Conservation (phyloP, 257 asterid genomes). For the Solanum megistacrolobum region DNA sequence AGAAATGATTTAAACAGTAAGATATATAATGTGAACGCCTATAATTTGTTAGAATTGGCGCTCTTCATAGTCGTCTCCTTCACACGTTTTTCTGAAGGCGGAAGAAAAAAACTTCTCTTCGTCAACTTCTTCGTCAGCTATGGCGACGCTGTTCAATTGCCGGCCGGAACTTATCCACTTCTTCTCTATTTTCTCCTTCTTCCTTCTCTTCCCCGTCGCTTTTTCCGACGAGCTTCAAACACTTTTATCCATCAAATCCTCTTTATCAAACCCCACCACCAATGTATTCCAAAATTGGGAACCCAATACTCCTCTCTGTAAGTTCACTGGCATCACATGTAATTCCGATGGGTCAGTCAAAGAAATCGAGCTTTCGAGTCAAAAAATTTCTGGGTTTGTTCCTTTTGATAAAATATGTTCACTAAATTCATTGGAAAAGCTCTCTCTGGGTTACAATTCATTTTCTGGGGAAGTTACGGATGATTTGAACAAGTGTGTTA, state of each 20-base stretch:
- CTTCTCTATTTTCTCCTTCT: slow-evolving; percentile 11
- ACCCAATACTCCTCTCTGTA: slow-evolving; percentile 14
- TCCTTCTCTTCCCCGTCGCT: slow-evolving; percentile 25
- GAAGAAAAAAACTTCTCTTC: neutral
- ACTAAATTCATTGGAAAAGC: slow-evolving; percentile 46
- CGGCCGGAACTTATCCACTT: slow-evolving; percentile 16
- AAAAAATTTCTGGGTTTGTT: slow-evolving; percentile 33
- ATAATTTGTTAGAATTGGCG: slow-evolving; percentile 15
- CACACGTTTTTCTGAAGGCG: slow-evolving; percentile 9
- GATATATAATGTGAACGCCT: neutral
- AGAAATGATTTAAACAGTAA: neutral
- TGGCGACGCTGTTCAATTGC: slow-evolving; percentile 26
- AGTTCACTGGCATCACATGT: slow-evolving; percentile 56
- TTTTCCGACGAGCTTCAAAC: slow-evolving; percentile 51
- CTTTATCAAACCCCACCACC: slow-evolving; percentile 31
- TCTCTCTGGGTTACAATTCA: slow-evolving; percentile 45
- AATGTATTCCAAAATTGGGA: slow-evolving; percentile 56
- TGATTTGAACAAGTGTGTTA: slow-evolving; percentile 37
- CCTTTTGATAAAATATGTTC: slow-evolving; percentile 43
- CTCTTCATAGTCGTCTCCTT: slow-evolving; percentile 3
- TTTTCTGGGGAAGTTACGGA: slow-evolving; percentile 29
- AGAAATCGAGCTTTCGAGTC: slow-evolving; percentile 56
- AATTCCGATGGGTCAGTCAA: slow-evolving; percentile 27
- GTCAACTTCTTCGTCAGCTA: slow-evolving; percentile 1
- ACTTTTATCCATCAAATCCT: slow-evolving; percentile 43